Evolutionary conservation across 192 early-diverging fungal genomes (phyloP), one percentile per base, ranked within the genome.

Genomic region (Coemansia sp.): DNA sequence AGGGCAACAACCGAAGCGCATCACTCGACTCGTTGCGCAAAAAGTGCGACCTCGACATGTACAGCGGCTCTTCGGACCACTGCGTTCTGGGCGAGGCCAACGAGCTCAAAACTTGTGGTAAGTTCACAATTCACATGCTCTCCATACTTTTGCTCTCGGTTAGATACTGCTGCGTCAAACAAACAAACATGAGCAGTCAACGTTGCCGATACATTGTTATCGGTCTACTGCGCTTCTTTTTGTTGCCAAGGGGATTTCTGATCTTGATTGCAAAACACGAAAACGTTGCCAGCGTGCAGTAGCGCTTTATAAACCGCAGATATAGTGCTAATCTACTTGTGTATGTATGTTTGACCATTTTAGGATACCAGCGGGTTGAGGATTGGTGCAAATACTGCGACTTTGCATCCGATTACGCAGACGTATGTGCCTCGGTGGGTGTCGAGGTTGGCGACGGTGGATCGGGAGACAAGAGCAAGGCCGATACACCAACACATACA

Each of bases 301-400:
- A 45, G 15, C 15, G 15, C 14, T 45, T 45, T n/a, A 5, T 15
- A 45, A 45, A 15, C 14, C 10, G 8, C 37, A 10, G 58, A 45
- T 45, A 21, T 60, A 60, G 58, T 60, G n/a, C 58, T 60, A 60
- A 60, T 47, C 23, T n/a, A 15, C 15, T 43, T 25, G 17, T 19
- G 17, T 15, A 35, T 32, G 32, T 35, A 8, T 8, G 5, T 32
- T 32, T 32, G 32, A 35, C 4, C 47, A 45, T 7, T 19, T 15
- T 82, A 75, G 69, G 75, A 9, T 76, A 67, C 19, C 73, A 82
- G 62, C 67, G 74, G 8, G 79, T 76, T n/a, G 79, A 81, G 23
- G 78, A 81, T 45, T 81, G 78, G 78, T 81, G 78, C 64, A 75
- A 64, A 29, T 75, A 81, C 67, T 81, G 78, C 64, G 64, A 64